Conservation (phyloP, 78 protist species). For the Emiliania huxleyi region DNA sequence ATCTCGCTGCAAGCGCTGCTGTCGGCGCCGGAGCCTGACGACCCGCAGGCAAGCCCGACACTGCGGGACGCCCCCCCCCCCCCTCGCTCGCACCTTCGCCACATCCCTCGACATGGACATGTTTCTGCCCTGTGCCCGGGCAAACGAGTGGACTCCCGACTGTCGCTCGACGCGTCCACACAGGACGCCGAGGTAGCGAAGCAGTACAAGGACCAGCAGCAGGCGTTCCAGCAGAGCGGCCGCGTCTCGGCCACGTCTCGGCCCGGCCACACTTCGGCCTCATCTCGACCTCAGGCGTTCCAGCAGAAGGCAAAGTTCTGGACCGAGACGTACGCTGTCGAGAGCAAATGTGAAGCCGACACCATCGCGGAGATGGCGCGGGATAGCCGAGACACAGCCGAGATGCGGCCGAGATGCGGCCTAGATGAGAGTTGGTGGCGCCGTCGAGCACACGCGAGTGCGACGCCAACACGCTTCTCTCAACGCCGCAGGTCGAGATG, state of each 20-base stretch:
- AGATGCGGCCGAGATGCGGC: background rate
- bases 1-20: constrained; percentile 47
- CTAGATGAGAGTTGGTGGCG: background rate
- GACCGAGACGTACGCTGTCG: constrained; percentile 53
- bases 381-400: no score
- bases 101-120: no score
- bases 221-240: background rate
- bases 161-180: no score
- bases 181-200: constrained; percentile 56
- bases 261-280: no score
- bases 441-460: background rate
- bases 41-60: no score
- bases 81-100: background rate
- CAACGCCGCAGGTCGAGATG: background rate
- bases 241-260: no score
- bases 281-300: no score
- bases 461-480: background rate
- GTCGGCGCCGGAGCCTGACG: constrained; percentile 63
- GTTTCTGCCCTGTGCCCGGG: no score
- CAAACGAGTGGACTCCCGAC: background rate
- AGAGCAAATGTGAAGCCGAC: no score
- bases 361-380: no score
- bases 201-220: constrained; percentile 24
- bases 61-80: background rate
- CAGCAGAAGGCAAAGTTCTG: constrained; percentile 36